Evolutionary conservation across 2,329 filamentous ascomycete genomes (phyloP).

Genomic region (Leptographium flavum): DNA sequence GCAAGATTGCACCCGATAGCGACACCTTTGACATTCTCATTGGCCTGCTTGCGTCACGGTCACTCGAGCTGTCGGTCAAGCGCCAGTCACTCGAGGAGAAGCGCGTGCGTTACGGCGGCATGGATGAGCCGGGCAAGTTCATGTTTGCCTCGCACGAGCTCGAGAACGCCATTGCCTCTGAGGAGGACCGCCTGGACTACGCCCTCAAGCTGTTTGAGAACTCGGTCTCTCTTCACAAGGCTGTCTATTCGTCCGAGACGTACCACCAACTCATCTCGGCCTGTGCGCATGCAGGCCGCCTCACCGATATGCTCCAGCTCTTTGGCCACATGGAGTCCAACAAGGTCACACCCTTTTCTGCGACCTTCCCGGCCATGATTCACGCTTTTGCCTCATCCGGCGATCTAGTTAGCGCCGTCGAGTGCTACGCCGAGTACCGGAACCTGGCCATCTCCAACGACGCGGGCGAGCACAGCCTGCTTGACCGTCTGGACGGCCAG

Average conservation of each 20-base stretch:
- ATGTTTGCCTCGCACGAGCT: slow-evolving; percentile 80
- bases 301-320: slow-evolving; percentile 79
- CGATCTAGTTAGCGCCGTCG: slow-evolving; percentile 75
- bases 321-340: slow-evolving; percentile 83
- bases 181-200: slow-evolving; percentile 76
- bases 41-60: slow-evolving; percentile 64
- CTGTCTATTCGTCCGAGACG: slow-evolving; percentile 62
- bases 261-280: slow-evolving; percentile 78
- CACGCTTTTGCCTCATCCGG: slow-evolving; percentile 74
- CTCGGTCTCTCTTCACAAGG: slow-evolving; percentile 49
- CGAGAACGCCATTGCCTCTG: slow-evolving; percentile 70
- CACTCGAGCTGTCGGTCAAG: slow-evolving; percentile 60
- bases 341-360: slow-evolving; percentile 58
- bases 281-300: slow-evolving; percentile 66
- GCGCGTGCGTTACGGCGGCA: slow-evolving; percentile 68
- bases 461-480: slow-evolving; percentile 51
- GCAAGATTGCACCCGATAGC: slow-evolving; percentile 66
- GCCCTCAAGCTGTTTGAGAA: slow-evolving; percentile 76
- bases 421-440: slow-evolving; percentile 93
- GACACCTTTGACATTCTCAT: slow-evolving; percentile 84
- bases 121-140: slow-evolving; percentile 72
- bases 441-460: slow-evolving; percentile 75
- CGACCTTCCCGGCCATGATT: slow-evolving; percentile 87
- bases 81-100: slow-evolving; percentile 68
- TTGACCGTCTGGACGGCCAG: slow-evolving; percentile 62